phyloP scores from a whole-genome alignment of 2,329 filamentous ascomycete species.

The Diaporthe humulicola region DNA sequence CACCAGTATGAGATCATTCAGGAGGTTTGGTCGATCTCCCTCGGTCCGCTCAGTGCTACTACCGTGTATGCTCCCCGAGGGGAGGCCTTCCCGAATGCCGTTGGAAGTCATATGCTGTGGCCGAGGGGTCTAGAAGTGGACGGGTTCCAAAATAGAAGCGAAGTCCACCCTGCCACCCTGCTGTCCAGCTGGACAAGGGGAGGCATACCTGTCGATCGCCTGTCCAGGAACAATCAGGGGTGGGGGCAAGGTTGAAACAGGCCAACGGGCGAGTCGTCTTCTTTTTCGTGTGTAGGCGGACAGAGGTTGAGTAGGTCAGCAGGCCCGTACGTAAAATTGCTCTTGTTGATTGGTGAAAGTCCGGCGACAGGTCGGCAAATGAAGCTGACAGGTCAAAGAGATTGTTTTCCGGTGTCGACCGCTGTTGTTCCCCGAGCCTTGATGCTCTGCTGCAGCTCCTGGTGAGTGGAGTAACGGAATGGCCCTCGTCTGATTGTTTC shows the following conservation, averaged over 20 bases:
- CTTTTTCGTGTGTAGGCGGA: neutral
- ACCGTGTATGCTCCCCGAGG: neutral
- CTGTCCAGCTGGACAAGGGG: slow-evolving; percentile 9
- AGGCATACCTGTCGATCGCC: slow-evolving; percentile 6
- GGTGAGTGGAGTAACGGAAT: neutral
- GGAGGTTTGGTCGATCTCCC: slow-evolving; percentile 5
- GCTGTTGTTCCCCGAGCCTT: neutral
- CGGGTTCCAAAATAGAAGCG: slow-evolving; percentile 15
- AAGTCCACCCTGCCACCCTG: slow-evolving; percentile 15
- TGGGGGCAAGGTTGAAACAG: slow-evolving; percentile 27
- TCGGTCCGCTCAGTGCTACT: neutral
- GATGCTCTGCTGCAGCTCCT: neutral
- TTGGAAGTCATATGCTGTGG: neutral
- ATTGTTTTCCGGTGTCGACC: neutral
- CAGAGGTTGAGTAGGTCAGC: neutral
- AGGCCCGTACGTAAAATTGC: neutral
- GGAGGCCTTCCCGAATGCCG: neutral
- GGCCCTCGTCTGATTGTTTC: neutral
- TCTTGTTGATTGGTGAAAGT: neutral
- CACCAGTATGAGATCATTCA: slow-evolving; percentile 20
- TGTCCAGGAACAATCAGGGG: neutral
- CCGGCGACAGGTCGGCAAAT: neutral
- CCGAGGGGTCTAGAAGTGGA: slow-evolving; percentile 3
- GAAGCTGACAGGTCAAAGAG: neutral
- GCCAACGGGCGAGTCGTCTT: neutral